Evolutionary conservation across 2,329 filamentous ascomycete genomes (phyloP).

Genomic region (Fusarium falciforme): DNA sequence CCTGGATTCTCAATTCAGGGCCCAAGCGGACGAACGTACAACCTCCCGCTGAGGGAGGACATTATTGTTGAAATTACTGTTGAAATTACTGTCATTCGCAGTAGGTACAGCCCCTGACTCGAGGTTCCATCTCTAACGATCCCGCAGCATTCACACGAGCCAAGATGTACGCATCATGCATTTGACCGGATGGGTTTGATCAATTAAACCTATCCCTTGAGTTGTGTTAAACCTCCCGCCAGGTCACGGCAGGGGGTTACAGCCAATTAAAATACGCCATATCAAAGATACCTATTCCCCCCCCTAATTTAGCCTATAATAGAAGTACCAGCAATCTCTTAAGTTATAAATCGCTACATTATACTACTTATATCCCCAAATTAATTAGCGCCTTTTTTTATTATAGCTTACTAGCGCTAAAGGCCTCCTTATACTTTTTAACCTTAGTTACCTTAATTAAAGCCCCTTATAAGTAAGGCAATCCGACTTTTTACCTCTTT

Average conservation of each 20-base stretch:
- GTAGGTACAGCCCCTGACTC: background rate
- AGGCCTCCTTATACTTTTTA: background rate
- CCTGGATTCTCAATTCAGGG: background rate
- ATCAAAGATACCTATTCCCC: too few relatives aligned
- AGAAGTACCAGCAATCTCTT: too few relatives aligned
- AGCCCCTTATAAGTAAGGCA: slow-evolving; percentile 14
- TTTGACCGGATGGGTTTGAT: background rate
- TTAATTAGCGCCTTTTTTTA: too few relatives aligned
- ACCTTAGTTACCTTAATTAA: background rate
- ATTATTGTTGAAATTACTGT: background rate
- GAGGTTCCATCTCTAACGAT: background rate
- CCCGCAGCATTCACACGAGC: background rate
- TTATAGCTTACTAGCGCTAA: too few relatives aligned
- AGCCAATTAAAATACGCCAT: too few relatives aligned
- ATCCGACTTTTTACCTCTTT: slow-evolving; percentile 1
- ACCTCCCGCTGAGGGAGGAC: background rate
- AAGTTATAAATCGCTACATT: too few relatives aligned
- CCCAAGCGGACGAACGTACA: background rate
- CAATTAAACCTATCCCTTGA: background rate
- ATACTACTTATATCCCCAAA: too few relatives aligned
- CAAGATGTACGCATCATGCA: background rate
- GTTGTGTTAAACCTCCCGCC: too few relatives aligned
- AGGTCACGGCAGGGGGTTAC: too few relatives aligned
- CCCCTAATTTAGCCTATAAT: too few relatives aligned
- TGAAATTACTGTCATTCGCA: background rate